Base-by-base conservation (phyloP, 108 stramenopile genomes). In the Epithemia pelagica region DNA sequence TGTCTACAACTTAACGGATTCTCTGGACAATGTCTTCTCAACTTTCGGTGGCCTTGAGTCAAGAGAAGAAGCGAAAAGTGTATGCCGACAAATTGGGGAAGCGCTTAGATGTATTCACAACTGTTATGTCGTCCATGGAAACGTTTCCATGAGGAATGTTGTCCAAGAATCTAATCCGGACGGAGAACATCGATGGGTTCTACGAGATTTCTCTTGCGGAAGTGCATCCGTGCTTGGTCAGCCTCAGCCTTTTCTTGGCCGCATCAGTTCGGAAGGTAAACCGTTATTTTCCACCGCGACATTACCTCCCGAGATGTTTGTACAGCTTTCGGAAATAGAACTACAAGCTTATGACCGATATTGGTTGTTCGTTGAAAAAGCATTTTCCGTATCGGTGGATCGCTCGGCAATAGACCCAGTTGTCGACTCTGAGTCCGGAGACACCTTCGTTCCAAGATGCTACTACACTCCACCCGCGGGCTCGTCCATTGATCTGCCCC, bases 241-340 rank as follows among this genome's bases (percentile, higher is more conserved):
- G 28, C 53, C 25, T 32, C 58, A 21, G 69, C 54, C 51, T 20
- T 62, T 46, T 18, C 59, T 78, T 58, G 83, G 76, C 22, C 59
- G 53, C n/a, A 79, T 85, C 37, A 69, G 76, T 10, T 61, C 68
- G 30, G 64, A 74, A 58, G 83, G 83, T 26, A 62, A 61, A 1
- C 72, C 57, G 46, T 68, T 67, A 24, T 84, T 79, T 62, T 31
- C 64, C 10, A 77, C 82, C 10, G 74, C 75, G 26, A 66, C 80
- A 0, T 53, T 78, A 32, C 80, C 89, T 18, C 80, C 84, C 3
- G 85, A 86, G 56, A 76, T 86, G 63, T 80, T 78, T 61, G 75
- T 85, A 19, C 77, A 74, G 62, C 69, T 82, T 18, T 60, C 62
- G 8, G 29, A 69, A 24, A 32, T 59, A 8, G 81, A 81, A 33